Evolutionary conservation across 768 basidiomycete species (phyloP).

Genomic region (Exidia glandulosa): DNA sequence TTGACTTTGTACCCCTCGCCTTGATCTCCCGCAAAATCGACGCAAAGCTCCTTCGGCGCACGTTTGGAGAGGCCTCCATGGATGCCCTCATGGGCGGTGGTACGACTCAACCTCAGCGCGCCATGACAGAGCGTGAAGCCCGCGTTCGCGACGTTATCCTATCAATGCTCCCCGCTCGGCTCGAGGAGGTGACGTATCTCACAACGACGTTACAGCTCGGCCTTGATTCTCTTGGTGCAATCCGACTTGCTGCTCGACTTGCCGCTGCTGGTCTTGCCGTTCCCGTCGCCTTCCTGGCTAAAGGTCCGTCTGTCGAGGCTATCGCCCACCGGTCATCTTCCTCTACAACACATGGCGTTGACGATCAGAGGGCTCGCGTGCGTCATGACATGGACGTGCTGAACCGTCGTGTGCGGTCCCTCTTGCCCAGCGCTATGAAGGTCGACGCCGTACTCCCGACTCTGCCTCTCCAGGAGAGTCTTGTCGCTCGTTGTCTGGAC

Average conservation of each 20-base stretch:
- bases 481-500: not conserved
- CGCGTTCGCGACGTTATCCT: not conserved
- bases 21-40: conserved; percentile 24
- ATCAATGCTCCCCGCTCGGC: not conserved
- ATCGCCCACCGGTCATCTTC: not conserved
- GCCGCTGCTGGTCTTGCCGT: not conserved
- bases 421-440: not conserved
- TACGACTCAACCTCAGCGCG: not conserved
- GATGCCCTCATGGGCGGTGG: conserved; percentile 9
- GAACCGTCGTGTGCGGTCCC: not conserved
- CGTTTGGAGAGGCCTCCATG: conserved; percentile 16
- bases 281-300: not conserved
- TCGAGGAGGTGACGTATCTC: not conserved
- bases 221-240: not conserved
- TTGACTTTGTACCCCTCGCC: conserved; percentile 38
- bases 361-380: too few species aligned
- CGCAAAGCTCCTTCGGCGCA: conserved; percentile 14
- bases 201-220: not conserved
- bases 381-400: not conserved
- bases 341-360: too few species aligned
- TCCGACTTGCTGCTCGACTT: not conserved
- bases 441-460: not conserved
- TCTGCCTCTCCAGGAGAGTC: not conserved
- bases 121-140: not conserved
- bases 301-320: not conserved